Evolutionary conservation across 2,329 filamentous ascomycete genomes (phyloP).

Genomic region (Emergomyces orientalis): DNA sequence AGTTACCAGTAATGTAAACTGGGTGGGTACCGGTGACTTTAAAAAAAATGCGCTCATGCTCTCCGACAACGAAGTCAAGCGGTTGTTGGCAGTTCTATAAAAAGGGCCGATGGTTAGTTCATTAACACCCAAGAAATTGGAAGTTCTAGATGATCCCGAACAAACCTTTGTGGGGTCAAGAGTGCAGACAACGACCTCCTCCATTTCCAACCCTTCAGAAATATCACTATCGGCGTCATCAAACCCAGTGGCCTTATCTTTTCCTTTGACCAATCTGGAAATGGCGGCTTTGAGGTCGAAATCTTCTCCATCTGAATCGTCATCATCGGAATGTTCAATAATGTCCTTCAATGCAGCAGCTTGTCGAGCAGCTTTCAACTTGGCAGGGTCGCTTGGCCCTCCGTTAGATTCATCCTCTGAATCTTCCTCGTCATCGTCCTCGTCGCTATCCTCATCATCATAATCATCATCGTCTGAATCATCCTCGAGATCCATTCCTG

Average conservation of each 20-base stretch:
- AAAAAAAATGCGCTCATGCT: conserved; percentile 88
- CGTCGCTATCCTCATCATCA: conserved; percentile 55
- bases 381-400: conserved; percentile 82
- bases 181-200: conserved; percentile 92
- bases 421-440: conserved; percentile 43
- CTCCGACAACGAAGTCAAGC: conserved; percentile 81
- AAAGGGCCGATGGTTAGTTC: conserved; percentile 9
- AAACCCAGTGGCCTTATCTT: conserved; percentile 61
- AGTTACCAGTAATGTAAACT: conserved; percentile 92
- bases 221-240: conserved; percentile 52
- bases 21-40: conserved; percentile 81
- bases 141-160: conserved; percentile 9
- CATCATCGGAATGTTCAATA: conserved; percentile 54
- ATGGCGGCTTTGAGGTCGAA: conserved; percentile 40
- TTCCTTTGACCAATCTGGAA: conserved; percentile 52
- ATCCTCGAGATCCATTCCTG: conserved; percentile 48
- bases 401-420: conserved; percentile 65
- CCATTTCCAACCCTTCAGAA: conserved; percentile 55
- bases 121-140: not conserved
- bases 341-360: conserved; percentile 70
- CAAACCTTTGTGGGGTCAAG: conserved; percentile 84
- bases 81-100: conserved; percentile 84
- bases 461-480: conserved; percentile 51
- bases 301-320: conserved; percentile 62
- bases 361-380: conserved; percentile 78